Percentiles rank a stretch among this genome's conserved stretches.
These are phyloP conservation scores for Senna siamea DNA, from an alignment of 306 rosid genomes.

Conservation along the genomic window DNA sequence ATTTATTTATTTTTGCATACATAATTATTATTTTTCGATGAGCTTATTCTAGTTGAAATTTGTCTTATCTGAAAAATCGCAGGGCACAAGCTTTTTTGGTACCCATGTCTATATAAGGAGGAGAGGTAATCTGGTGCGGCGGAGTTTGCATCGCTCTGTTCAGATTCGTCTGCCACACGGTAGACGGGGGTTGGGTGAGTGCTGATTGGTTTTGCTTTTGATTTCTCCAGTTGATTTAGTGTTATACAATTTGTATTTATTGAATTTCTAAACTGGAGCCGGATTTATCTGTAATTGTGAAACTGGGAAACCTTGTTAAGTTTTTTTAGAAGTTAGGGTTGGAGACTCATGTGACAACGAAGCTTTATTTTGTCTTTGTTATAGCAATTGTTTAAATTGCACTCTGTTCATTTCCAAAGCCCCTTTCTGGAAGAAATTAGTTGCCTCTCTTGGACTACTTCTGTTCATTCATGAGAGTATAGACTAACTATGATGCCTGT, in stretches of 20 bases:
- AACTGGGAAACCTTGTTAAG: neutral
- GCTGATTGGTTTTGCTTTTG: neutral
- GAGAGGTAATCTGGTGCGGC: conserved; percentile 30
- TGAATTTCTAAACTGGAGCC: neutral
- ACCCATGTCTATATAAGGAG: conserved; percentile 38
- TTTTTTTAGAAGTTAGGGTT: conserved; percentile 1
- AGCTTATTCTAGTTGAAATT: neutral
- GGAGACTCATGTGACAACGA: neutral
- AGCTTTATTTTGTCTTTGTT: neutral
- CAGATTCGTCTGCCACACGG: conserved; percentile 44
- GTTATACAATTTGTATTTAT: neutral
- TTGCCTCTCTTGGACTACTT: neutral
- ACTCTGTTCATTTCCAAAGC: neutral
- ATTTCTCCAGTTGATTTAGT: neutral
- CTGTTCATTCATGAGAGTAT: neutral
- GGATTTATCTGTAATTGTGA: neutral
- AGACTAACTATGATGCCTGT: neutral
- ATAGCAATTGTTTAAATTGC: neutral
- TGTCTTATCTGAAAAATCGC: neutral
- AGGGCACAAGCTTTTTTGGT: conserved; percentile 51
- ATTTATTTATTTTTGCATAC: neutral
- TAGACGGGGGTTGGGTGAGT: conserved; percentile 57
- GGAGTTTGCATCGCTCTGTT: conserved; percentile 38
- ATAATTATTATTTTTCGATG: neutral
- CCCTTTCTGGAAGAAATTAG: neutral